Base-by-base conservation (phyloP, 2,329 filamentous ascomycete species). In the Amauroascus niger region DNA sequence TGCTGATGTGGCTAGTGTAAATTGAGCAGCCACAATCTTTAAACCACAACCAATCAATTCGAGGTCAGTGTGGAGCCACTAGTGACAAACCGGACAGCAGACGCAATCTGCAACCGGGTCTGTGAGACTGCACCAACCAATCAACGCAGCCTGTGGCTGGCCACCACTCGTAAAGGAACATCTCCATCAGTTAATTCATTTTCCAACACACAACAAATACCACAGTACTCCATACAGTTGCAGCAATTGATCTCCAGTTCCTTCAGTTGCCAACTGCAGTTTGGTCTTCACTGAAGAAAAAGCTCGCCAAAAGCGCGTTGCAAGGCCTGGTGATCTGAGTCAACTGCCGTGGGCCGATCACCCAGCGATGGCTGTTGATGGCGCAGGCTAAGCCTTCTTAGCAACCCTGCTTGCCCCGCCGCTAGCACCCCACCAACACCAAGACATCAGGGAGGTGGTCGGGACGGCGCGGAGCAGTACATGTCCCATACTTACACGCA, bases 41-140 rank as follows among this genome's bases (percentile, higher is more conserved):
- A 48, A 48, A 24, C 8, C 7, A 35, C 14, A 37, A 18, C 48
- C 48, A 50, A 50, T 41, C 35, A 50, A 32, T 50, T 50, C 20
- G 48, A 50, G 11, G 39, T 13, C 20, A 48, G n/a, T 22, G 45
- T 35, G 45, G 45, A 22, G 3, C 45, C 18, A 6, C 9, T 24
- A 11, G 45, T 18, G 26, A 30, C 26, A 30, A 30, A 30, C 9
- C 26, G 26, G 9, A 35, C 9, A 8, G 28, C 14, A 30, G 20
- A 30, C 45, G 45, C 45, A 47, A 33, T 35, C 28, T 47, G 16
- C 4, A 48, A 35, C 9, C 37, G 45, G 45, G 32, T 4, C 45
- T 37, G 2, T 1, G 37, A 5, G n/a, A 3, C 44, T 30, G 8
- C 14, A 8, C 11, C n/a, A 18, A 16, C 45, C 45, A 48, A 48